Evolutionary conservation across 805 yeast genomes (phyloP).

Genomic region (Candida insectorum): DNA sequence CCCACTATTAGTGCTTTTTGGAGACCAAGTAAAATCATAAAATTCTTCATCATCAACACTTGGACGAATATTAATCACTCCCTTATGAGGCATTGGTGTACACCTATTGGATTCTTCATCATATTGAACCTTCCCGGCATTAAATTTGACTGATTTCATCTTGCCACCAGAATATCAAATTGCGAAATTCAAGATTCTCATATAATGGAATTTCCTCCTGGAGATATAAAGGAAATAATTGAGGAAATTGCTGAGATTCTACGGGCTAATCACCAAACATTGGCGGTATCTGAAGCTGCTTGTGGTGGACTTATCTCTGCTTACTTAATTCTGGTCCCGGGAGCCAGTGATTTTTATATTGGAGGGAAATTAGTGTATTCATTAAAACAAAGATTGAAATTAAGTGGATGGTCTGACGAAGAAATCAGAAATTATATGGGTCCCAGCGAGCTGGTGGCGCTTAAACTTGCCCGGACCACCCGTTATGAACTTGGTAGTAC

Average conservation of each 20-base stretch:
- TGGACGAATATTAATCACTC: constrained; percentile 56
- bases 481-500: constrained; percentile 80
- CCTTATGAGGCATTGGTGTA: constrained; percentile 70
- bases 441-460: constrained; percentile 72
- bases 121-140: constrained; percentile 75
- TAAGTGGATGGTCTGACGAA: constrained; percentile 73
- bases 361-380: constrained; percentile 84
- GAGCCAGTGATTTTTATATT: constrained; percentile 78
- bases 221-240: constrained; percentile 49
- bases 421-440: constrained; percentile 77
- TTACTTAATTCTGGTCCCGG: constrained; percentile 76
- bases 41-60: constrained; percentile 71
- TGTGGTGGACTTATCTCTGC: constrained; percentile 87
- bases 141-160: constrained; percentile 47
- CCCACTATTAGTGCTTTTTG: constrained; percentile 48
- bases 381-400: constrained; percentile 65
- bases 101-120: constrained; percentile 60
- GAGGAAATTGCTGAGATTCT: constrained; percentile 56
- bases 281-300: constrained; percentile 83
- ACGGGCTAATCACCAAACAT: constrained; percentile 52
- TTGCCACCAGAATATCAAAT: neutral
- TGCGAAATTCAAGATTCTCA: constrained; percentile 5
- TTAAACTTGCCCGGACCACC: constrained; percentile 73
- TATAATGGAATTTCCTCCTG: constrained; percentile 55
- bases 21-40: constrained; percentile 69